Evolutionary conservation across 345 rosid genomes (phyloP), one percentile per base, ranked within the genome.

Genomic region (Salix udensis): DNA sequence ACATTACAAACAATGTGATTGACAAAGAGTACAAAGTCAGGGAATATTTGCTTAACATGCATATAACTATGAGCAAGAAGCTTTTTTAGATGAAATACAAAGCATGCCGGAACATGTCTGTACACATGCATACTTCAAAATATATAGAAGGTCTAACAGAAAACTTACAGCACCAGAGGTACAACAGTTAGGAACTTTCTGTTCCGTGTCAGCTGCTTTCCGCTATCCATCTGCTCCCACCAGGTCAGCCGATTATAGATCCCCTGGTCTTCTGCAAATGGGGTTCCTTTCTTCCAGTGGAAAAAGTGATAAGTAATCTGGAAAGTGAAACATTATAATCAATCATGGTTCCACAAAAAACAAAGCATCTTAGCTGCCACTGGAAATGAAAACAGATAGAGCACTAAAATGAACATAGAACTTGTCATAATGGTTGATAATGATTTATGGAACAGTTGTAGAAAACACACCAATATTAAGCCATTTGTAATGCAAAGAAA

Each of bases 241-340:
- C 98, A 96, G 72, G 99, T 96, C 82, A 96, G 80, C 70, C 89
- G 62, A 77, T 96, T 96, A 84, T 96, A 93, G 82, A 96, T 94
- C n/a, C 99, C 98, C 78, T 96, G 99, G 78, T 96, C 99, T 23
- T 96, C 99, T 21, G 89, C 90, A 81, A 96, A 96, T 4, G 99
- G 99, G 5, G 98, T 96, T 78, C 99, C 99, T 82, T 96, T 93
- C 93, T 91, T 92, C 98, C 98, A 96, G 85, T 96, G 99, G 77
- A 96, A 96, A 88, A 86, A 92, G 80, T 93, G 99, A 82, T 92
- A 96, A 21, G 97, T 96, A 67, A 96, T 82, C 98, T 96, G 88
- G 70, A 80, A 74, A 68, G 71, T 61, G 39, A 74, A 73, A 28
- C 71, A 83, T 74, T 28, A 13, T 28, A 48, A 30, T 79, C 71